Base-by-base conservation (phyloP, 805 yeast genomes). In the Trichomonascus vanleenenianus region DNA sequence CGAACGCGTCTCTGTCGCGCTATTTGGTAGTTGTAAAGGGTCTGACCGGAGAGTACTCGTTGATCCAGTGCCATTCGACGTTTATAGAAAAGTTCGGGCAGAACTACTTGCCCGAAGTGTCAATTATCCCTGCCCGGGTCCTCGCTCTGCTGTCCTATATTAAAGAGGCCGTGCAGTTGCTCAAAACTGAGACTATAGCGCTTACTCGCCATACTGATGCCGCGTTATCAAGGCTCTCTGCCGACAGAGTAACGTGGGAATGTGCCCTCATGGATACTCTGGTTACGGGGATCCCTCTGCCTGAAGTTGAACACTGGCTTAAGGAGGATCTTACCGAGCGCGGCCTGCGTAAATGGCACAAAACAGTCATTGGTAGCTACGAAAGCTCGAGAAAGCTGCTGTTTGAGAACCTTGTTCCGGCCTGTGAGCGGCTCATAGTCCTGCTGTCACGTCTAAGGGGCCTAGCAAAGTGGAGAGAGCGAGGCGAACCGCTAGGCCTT, bases 261-360 rank as follows among this genome's bases (percentile, higher is more conserved):
- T 56, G 59, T 2, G 48, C 47, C 43, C 58, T 77, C 5, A 68
- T 66, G 41, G 75, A 74, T 41, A 56, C 72, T 19, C 58, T 77
- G 8, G 51, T 77, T 6, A 76, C 83, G 0, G 77, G 78, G 7
- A 57, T 72, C 3, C 64, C 77, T 34, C 68, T 75, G 0, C 61
- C 57, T n/a, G 52, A 64, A 1, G 58, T 73, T 1, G 65, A 65
- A 41, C 74, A 71, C 43, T 79, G 72, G 71, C 65, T 79, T 63
- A 63, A 73, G 3, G 77, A 77, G 49, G 74, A 73, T 50, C 61
- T 77, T 36, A 81, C 81, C 0, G 83, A 78, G 49, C 58, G 79
- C 40, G 81, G 80, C 2, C 60, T 73, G 35, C 72, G 72, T 47
- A 62, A 73, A 46, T 68, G 81, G 67, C 54, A 60, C 2, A 68